Conservation (phyloP, 225 moss, liverwort and hornwort species). For the Neckera pumila region DNA sequence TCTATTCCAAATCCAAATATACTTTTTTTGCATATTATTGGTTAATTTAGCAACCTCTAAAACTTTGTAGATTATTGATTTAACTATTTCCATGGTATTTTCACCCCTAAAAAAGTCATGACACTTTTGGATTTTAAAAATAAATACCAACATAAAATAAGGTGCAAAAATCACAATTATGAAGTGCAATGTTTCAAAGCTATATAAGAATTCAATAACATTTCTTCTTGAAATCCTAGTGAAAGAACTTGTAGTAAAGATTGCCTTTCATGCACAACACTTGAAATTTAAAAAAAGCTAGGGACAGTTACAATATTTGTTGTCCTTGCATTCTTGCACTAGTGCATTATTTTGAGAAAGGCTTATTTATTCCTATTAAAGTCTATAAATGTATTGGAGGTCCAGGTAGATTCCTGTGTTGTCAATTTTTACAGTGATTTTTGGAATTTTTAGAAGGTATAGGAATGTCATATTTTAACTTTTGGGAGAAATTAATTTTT, state of each 20-base stretch:
- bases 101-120: accelerated
- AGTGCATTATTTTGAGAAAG: accelerated
- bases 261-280: neutral
- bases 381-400: neutral
- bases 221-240: accelerated
- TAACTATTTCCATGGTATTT: neutral
- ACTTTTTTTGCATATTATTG: neutral
- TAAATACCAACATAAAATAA: neutral
- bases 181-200: neutral
- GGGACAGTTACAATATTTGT: accelerated
- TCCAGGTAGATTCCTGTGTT: accelerated
- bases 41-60: neutral
- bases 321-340: neutral
- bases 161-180: neutral
- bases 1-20: neutral
- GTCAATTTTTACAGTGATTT: neutral
- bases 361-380: neutral
- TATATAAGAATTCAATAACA: neutral
- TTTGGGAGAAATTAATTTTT: neutral
- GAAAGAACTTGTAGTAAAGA: neutral
- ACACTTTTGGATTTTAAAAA: neutral
- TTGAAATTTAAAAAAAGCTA: neutral
- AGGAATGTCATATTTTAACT: accelerated
- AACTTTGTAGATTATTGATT: neutral
- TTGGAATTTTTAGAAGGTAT: neutral